A percentile compares a stretch with the other conserved stretches of the same genome.
Conservation (phyloP, 768 basidiomycete species). For the Stropharia rugosoannulata region DNA sequence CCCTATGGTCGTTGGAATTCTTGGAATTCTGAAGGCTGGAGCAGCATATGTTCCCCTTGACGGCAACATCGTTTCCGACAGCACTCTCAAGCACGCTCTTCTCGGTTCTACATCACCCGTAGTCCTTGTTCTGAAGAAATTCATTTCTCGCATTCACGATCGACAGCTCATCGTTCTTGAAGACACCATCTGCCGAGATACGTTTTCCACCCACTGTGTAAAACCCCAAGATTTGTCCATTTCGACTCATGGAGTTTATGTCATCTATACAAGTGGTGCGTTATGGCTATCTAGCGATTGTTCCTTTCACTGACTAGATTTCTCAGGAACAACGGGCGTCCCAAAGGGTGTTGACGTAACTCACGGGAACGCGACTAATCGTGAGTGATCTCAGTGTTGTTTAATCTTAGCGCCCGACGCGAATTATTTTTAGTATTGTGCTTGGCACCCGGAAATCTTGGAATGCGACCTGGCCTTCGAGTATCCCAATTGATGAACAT, state of each 20-base stretch:
- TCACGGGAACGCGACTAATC: constrained; percentile 58
- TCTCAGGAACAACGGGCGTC: constrained; percentile 49
- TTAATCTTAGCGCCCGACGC: constrained; percentile 1
- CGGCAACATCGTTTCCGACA: constrained; percentile 55
- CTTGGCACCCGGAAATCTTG: constrained; percentile 52
- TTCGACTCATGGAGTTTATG: constrained; percentile 47
- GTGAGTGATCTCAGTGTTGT: constrained; percentile 29
- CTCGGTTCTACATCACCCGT: constrained; percentile 41
- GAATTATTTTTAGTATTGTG: constrained; percentile 30
- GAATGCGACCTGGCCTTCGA: constrained; percentile 53
- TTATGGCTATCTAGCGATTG: constrained; percentile 7
- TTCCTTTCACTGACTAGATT: constrained; percentile 1
- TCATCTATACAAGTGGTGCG: constrained; percentile 63
- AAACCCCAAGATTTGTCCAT: constrained; percentile 38
- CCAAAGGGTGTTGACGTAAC: constrained; percentile 64
- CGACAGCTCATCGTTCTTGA: constrained; percentile 27
- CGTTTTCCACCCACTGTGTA: constrained; percentile 24
- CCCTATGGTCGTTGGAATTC: constrained; percentile 49
- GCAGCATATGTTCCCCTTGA: constrained; percentile 61
- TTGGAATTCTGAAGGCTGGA: constrained; percentile 56
- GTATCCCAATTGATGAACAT: constrained; percentile 64
- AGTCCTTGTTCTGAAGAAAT: constrained; percentile 43
- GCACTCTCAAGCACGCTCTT: constrained; percentile 50
- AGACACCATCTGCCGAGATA: constrained; percentile 18
- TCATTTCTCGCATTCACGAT: constrained; percentile 33